Evolutionary conservation across 176 grass and related monocot species (phyloP), one percentile per base, ranked within the genome.

Genomic region (Carex littledalei): DNA sequence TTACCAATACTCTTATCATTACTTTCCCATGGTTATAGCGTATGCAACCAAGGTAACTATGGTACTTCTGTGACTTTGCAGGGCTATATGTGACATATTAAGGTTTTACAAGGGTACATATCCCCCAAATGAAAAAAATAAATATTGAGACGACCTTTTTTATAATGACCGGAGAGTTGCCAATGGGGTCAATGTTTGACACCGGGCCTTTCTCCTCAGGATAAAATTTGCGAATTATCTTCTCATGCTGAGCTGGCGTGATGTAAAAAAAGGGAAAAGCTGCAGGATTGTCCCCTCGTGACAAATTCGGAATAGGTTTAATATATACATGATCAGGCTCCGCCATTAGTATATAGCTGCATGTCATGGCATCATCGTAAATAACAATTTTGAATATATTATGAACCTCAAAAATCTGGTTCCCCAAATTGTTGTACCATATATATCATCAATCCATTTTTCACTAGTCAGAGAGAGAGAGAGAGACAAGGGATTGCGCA

Each of bases 301-400:
- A 87, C 85, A 99, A 92, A 67, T 99, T 99, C 41, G 96, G 96
- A 81, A 99, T 78, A 88, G 96, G 96, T 86, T 85, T 99, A 70
- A 95, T 92, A 88, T 95, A 99, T 21, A 99, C 14, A 61, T 99
- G 96, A 91, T 99, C 96, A n/a, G 96, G 96, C 83, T 99, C 96
- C 0, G 96, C 96, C 96, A 99, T 99, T 79, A 99, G 86, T 84
- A 99, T 89, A 84, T 99, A 99, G 47, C 96, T 99, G 90, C 83
- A 92, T 64, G 85, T 86, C 16, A 72, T 75, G 85, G 13, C 21
- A 87, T 90, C 78, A 87, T 55, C 21, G 73, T 78, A 78, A 53
- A 55, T 78, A 78, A 78, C 13, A 78, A 78, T 15, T 56, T 75
- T 75, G n/a, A 53, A 76, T 22, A 10, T 55, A 55, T 78, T 78